A percentile compares a stretch with the other conserved stretches of the same genome.
phyloP scores from a whole-genome alignment of 345 rosid genomes.

The Alliaria petiolata region DNA sequence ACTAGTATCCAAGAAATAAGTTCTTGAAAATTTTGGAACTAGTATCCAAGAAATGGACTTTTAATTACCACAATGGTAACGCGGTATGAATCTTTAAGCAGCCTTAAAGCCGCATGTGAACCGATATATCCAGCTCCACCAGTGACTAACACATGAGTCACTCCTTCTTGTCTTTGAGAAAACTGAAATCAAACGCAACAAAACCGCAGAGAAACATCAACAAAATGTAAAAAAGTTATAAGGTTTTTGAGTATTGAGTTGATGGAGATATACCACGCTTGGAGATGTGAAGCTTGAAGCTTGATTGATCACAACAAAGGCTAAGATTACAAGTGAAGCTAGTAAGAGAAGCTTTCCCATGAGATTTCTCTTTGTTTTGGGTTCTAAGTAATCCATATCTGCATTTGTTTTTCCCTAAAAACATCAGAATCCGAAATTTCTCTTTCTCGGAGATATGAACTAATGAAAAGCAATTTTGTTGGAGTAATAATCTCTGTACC shows the following conservation, averaged over 20 bases:
- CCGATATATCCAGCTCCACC: conserved; percentile 99
- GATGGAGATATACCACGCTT: conserved; percentile 53
- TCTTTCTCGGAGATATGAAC: not conserved
- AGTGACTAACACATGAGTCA: conserved; percentile 85
- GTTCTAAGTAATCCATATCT: conserved; percentile 85
- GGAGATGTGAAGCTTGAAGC: conserved; percentile 65
- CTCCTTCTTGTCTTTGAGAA: conserved; percentile 62
- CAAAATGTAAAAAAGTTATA: not conserved
- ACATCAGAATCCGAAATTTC: not conserved
- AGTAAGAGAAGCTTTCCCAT: conserved; percentile 73
- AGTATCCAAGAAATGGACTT: not conserved
- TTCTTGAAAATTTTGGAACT: too few species aligned
- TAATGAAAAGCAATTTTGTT: not conserved
- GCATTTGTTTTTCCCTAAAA: not conserved
- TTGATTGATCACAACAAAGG: conserved; percentile 78
- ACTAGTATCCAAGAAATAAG: too few species aligned
- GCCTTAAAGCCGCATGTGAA: conserved; percentile 87
- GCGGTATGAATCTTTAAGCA: conserved; percentile 69
- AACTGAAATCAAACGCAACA: conserved; percentile 39
- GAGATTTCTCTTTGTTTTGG: conserved; percentile 62
- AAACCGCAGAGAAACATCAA: not conserved
- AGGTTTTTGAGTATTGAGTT: not conserved
- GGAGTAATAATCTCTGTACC: conserved; percentile 36
- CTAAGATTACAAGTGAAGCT: conserved; percentile 65
- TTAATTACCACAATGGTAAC: conserved; percentile 77